These are phyloP conservation scores for Cryptococcus amylolentus DNA, from an alignment of 1,284 basidiomycete genomes.

Conservation along the genomic window DNA sequence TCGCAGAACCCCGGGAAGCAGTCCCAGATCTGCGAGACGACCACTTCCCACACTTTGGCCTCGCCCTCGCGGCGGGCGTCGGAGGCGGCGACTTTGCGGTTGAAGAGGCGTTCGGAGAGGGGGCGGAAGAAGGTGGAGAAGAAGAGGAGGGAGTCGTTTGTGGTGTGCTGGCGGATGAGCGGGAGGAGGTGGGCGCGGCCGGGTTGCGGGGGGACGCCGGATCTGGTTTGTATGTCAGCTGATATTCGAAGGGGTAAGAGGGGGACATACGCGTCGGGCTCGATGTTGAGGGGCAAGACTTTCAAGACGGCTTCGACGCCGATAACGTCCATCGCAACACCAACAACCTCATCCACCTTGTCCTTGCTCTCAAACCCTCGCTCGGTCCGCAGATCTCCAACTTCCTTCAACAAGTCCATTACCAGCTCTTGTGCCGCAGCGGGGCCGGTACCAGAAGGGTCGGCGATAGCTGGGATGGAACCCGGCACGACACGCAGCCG, in stretches of 20 bases:
- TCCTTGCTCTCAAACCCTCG: constrained; percentile 89
- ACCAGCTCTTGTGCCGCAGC: constrained; percentile 70
- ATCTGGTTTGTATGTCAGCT: constrained; percentile 13
- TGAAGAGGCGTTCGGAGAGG: constrained; percentile 88
- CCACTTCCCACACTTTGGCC: constrained; percentile 88
- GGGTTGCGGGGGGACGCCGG: constrained; percentile 44
- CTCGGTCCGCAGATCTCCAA: constrained; percentile 71
- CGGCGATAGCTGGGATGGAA: constrained; percentile 12
- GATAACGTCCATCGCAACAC: constrained; percentile 76
- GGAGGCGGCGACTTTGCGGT: constrained; percentile 71
- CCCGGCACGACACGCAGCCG: constrained; percentile 36
- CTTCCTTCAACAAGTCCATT: constrained; percentile 65
- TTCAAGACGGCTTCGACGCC: constrained; percentile 78
- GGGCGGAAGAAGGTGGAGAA: constrained; percentile 91
- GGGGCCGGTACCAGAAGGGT: constrained; percentile 57
- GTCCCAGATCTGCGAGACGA: constrained; percentile 89
- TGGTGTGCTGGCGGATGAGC: constrained; percentile 68
- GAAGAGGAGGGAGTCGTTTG: constrained; percentile 78
- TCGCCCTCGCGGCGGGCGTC: constrained; percentile 69
- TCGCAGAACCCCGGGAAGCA: constrained; percentile 63
- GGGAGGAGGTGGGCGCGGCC: constrained; percentile 88
- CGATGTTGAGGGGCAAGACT: constrained; percentile 79
- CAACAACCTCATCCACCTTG: constrained; percentile 74
- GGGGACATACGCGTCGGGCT: constrained; percentile 67
- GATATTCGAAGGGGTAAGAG: neutral